A percentile compares a stretch with the other conserved stretches of the same genome.
Evolutionary conservation across 2,329 filamentous ascomycete species (phyloP).

Genomic region (Beauveria medogensis): DNA sequence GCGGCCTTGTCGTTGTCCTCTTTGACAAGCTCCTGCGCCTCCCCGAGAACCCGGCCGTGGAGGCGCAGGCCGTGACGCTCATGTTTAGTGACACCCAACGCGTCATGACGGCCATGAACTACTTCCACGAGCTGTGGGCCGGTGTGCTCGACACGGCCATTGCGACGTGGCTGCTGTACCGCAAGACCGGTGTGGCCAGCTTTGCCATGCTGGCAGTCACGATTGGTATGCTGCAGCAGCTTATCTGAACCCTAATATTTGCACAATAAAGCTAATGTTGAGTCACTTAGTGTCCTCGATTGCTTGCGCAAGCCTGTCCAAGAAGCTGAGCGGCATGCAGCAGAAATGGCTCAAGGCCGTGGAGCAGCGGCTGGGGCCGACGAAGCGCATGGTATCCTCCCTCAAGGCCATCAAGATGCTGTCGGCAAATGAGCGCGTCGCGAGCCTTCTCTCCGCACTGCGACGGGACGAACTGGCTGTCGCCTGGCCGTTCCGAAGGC

Average conservation of each 20-base stretch:
- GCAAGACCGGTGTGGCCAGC: neutral
- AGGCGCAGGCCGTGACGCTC: neutral
- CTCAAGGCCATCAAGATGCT: conserved; percentile 3
- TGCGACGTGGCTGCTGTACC: neutral
- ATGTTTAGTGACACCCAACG: conserved; percentile 4
- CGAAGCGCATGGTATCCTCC: neutral
- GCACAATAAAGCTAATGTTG: neutral
- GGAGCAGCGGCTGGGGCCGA: neutral
- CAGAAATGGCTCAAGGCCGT: neutral
- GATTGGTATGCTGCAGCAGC: neutral
- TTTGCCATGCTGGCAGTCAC: neutral
- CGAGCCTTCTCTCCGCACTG: neutral
- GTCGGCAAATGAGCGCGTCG: neutral
- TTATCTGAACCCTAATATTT: neutral
- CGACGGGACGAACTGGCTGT: neutral
- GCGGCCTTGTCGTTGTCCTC: neutral
- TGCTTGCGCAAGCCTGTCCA: neutral
- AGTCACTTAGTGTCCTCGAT: neutral
- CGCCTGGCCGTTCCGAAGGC: neutral
- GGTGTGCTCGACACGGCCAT: neutral
- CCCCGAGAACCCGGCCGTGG: neutral
- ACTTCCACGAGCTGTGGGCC: conserved; percentile 3
- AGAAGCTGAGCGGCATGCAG: neutral
- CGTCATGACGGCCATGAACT: conserved; percentile 3
- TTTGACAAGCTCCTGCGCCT: conserved; percentile 2